phyloP scores from a whole-genome alignment of 2,329 filamentous ascomycete species.

The Diaporthe humulicola region DNA sequence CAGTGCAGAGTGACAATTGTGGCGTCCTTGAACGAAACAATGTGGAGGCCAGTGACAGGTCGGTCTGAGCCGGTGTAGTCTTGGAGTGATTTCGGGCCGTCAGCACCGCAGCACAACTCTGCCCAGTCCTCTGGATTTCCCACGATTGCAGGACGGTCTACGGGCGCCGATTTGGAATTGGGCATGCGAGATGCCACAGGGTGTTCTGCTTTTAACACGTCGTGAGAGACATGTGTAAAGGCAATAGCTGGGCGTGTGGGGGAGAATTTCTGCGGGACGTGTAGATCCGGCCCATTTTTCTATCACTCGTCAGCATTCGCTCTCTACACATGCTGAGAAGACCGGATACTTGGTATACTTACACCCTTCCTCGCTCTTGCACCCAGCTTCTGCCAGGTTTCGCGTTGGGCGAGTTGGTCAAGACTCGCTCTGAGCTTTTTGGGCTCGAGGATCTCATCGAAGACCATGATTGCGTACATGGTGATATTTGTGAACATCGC shows the following conservation, averaged over 20 bases:
- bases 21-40: conserved; percentile 58
- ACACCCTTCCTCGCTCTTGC: conserved; percentile 41
- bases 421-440: conserved; percentile 42
- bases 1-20: conserved; percentile 58
- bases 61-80: conserved; percentile 54
- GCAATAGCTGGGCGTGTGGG: conserved; percentile 50
- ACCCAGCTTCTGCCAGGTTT: conserved; percentile 45
- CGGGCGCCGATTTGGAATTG: conserved; percentile 17
- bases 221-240: conserved; percentile 50
- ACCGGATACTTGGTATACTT: background rate
- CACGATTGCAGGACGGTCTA: conserved; percentile 45
- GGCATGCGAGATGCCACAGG: conserved; percentile 50
- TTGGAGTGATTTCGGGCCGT: conserved; percentile 46
- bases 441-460: conserved; percentile 44
- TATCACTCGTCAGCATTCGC: background rate
- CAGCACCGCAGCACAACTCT: conserved; percentile 41
- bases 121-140: conserved; percentile 45
- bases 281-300: conserved; percentile 15
- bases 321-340: background rate
- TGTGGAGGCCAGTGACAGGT: conserved; percentile 57
- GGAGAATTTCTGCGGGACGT: conserved; percentile 46
- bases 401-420: conserved; percentile 42
- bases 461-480: conserved; percentile 43
- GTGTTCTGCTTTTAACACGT: conserved; percentile 50
- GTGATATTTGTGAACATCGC: conserved; percentile 42